These are phyloP conservation scores for Spencermartinsiella europaea DNA, from an alignment of 805 yeast species.

Conservation along the genomic window DNA sequence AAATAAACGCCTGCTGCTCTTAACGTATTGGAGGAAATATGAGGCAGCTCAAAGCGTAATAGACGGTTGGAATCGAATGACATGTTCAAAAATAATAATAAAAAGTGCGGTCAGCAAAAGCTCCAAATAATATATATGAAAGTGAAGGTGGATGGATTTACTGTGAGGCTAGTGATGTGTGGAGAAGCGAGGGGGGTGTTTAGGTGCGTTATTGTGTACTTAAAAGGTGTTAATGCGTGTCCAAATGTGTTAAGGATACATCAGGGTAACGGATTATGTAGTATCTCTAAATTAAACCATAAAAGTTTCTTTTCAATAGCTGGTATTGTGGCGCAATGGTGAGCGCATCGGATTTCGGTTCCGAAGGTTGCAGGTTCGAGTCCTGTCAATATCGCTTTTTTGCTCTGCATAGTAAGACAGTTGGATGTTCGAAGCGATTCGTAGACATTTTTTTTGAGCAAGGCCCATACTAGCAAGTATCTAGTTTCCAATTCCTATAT, in stretches of 20 bases:
- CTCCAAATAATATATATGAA: neutral
- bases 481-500: too few relatives aligned
- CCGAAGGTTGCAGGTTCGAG: constrained; percentile 33
- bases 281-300: too few relatives aligned
- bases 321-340: constrained; percentile 32
- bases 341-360: constrained; percentile 32
- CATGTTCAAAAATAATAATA: neutral
- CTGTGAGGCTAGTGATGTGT: neutral
- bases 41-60: constrained; percentile 58
- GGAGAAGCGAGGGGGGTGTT: neutral
- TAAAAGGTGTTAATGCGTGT: too few relatives aligned
- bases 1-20: constrained; percentile 68
- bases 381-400: constrained; percentile 29
- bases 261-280: too few relatives aligned
- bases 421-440: neutral
- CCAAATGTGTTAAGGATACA: too few relatives aligned
- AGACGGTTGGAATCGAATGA: constrained; percentile 35
- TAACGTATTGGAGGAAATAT: constrained; percentile 65
- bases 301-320: neutral
- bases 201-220: neutral
- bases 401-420: too few relatives aligned
- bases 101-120: neutral
- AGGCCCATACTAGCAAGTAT: too few relatives aligned
- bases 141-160: neutral
- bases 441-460: too few relatives aligned